These are phyloP conservation scores for Petunia hybrid DNA, from an alignment of 305 asterid genomes.

Conservation along the genomic window DNA sequence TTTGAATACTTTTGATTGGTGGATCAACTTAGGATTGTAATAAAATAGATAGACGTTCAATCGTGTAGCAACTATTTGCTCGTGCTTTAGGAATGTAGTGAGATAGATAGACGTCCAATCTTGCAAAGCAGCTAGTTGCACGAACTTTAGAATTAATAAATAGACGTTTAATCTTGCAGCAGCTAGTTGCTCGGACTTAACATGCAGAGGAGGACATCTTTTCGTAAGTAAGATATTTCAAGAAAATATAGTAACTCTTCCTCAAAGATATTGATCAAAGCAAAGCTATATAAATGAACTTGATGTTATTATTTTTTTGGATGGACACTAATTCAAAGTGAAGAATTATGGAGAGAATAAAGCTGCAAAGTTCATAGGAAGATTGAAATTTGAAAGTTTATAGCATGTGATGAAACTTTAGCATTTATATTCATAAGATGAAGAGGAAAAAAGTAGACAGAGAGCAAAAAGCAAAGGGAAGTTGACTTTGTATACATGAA, in stretches of 20 bases:
- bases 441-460: background rate
- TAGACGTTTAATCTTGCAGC: too few relatives aligned
- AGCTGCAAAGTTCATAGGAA: constrained; percentile 9
- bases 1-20: too few relatives aligned
- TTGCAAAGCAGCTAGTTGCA: background rate
- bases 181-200: background rate
- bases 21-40: background rate
- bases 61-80: too few relatives aligned
- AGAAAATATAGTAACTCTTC: background rate
- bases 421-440: background rate
- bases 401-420: background rate
- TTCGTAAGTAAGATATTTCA: background rate
- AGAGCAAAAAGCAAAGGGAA: background rate
- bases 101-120: background rate
- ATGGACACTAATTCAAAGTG: background rate
- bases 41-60: too few relatives aligned
- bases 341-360: constrained; percentile 24
- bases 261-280: background rate
- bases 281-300: background rate
- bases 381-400: constrained; percentile 12
- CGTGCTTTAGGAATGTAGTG: too few relatives aligned
- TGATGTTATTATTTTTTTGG: background rate
- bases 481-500: constrained; percentile 19
- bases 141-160: too few relatives aligned
- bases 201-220: background rate